Conservation (phyloP, 768 basidiomycete species). For the Grammothele lineata region DNA sequence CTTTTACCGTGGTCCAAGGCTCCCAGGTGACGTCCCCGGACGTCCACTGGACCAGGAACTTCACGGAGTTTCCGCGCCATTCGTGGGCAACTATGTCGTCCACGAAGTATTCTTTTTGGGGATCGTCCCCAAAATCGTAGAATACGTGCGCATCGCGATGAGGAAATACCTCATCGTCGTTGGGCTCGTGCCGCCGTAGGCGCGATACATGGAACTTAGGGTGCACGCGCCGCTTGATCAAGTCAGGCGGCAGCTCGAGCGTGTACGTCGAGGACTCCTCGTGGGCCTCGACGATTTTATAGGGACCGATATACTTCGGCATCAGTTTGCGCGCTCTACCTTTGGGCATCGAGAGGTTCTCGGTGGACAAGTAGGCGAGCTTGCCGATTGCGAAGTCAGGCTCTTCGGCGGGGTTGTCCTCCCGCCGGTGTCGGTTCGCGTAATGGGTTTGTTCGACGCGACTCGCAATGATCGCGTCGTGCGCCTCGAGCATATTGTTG, state of each 20-base stretch:
- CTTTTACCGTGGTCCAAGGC: too few relatives aligned
- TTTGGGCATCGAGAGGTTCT: constrained; percentile 32
- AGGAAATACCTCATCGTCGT: too few relatives aligned
- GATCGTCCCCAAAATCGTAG: too few relatives aligned
- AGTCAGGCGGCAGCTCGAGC: constrained; percentile 29
- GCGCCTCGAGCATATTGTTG: constrained; percentile 25
- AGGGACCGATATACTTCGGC: constrained; percentile 38
- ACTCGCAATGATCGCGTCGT: constrained; percentile 35
- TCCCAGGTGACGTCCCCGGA: too few relatives aligned
- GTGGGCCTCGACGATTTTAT: constrained; percentile 18
- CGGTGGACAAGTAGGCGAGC: constrained; percentile 33
- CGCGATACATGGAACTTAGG: constrained; percentile 30
- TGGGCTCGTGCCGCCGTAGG: too few relatives aligned
- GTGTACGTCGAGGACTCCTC: constrained; percentile 25
- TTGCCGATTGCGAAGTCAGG: constrained; percentile 19
- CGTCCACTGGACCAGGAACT: too few relatives aligned
- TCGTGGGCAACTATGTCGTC: too few relatives aligned
- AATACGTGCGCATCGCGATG: too few relatives aligned
- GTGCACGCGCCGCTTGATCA: constrained; percentile 26
- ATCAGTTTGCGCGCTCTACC: constrained; percentile 31
- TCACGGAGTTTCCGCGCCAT: too few relatives aligned
- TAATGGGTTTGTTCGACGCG: constrained; percentile 27
- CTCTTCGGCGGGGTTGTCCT: too few relatives aligned
- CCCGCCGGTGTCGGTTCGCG: constrained; percentile 23
- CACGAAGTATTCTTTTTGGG: too few relatives aligned